Evolutionary conservation across 2,329 filamentous ascomycete genomes (phyloP).

Genomic region (Xylariaceae sp.): DNA sequence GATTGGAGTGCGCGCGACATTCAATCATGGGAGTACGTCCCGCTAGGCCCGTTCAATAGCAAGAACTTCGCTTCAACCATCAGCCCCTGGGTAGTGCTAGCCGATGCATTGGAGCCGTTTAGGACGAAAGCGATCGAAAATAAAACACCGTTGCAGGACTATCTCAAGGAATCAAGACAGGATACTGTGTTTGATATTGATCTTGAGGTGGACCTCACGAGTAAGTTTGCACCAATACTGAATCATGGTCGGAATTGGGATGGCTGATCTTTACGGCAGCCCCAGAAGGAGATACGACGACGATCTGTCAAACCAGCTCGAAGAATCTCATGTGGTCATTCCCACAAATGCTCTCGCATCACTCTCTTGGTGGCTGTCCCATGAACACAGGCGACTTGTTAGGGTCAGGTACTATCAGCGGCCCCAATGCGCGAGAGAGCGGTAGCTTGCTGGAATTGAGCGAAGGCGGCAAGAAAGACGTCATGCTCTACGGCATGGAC

Average conservation of each 20-base stretch:
- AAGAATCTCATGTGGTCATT: constrained; percentile 77
- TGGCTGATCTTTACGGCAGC: constrained; percentile 28
- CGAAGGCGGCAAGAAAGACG: constrained; percentile 43
- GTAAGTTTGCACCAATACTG: constrained; percentile 35
- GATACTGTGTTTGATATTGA: constrained; percentile 67
- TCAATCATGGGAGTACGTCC: constrained; percentile 81
- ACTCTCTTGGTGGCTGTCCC: constrained; percentile 72
- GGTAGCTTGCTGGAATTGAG: constrained; percentile 47
- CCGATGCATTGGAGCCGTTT: constrained; percentile 68
- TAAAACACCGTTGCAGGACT: constrained; percentile 35
- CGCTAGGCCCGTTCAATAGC: constrained; percentile 75
- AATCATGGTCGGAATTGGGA: neutral
- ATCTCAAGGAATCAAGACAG: constrained; percentile 57
- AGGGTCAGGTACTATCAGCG: constrained; percentile 73
- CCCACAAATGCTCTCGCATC: constrained; percentile 78
- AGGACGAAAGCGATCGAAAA: constrained; percentile 34
- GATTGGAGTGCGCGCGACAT: constrained; percentile 85
- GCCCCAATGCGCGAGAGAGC: constrained; percentile 36
- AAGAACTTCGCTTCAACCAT: constrained; percentile 83
- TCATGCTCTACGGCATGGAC: constrained; percentile 40
- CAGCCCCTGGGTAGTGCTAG: constrained; percentile 74
- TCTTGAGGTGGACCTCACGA: constrained; percentile 63
- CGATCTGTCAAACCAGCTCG: constrained; percentile 59
- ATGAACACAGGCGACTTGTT: constrained; percentile 72
- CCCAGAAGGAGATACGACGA: constrained; percentile 49